Percentiles rank a stretch among this genome's conserved stretches.
phyloP scores from a whole-genome alignment of 805 yeast genomes.

The Pichia exigua region DNA sequence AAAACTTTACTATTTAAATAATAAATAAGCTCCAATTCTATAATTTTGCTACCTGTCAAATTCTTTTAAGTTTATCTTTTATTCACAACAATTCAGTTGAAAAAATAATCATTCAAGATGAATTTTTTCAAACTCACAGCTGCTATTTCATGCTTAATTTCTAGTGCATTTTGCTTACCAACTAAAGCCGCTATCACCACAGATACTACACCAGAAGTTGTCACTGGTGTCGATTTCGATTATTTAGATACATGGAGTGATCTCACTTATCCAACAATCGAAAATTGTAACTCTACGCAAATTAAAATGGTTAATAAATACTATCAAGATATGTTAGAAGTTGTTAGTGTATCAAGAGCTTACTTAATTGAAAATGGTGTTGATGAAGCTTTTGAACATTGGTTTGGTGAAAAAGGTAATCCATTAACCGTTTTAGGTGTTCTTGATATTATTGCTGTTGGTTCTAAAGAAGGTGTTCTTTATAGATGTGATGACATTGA shows the following conservation, averaged over 20 bases:
- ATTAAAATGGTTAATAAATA: slow-evolving; percentile 18
- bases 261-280: slow-evolving; percentile 7
- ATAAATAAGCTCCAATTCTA: not conserved
- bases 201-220: not conserved
- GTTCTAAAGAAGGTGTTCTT: slow-evolving; percentile 27
- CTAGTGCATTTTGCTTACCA: not conserved
- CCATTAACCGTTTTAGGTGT: slow-evolving; percentile 31
- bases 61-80: too few relatives aligned
- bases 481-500: slow-evolving; percentile 36
- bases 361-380: slow-evolving; percentile 30
- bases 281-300: slow-evolving; percentile 16
- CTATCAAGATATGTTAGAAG: slow-evolving; percentile 28
- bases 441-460: slow-evolving; percentile 27
- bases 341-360: slow-evolving; percentile 30
- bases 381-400: slow-evolving; percentile 27
- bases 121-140: not conserved
- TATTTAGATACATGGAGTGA: slow-evolving; percentile 7
- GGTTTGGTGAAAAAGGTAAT: slow-evolving; percentile 31
- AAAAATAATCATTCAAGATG: not conserved
- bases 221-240: not conserved
- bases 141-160: not conserved
- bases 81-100: too few relatives aligned
- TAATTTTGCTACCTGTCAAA: too few relatives aligned
- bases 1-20: too few relatives aligned
- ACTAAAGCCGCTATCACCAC: not conserved